Evolutionary conservation across 78 protist species (phyloP).

Genomic region (Guillardia theta): DNA sequence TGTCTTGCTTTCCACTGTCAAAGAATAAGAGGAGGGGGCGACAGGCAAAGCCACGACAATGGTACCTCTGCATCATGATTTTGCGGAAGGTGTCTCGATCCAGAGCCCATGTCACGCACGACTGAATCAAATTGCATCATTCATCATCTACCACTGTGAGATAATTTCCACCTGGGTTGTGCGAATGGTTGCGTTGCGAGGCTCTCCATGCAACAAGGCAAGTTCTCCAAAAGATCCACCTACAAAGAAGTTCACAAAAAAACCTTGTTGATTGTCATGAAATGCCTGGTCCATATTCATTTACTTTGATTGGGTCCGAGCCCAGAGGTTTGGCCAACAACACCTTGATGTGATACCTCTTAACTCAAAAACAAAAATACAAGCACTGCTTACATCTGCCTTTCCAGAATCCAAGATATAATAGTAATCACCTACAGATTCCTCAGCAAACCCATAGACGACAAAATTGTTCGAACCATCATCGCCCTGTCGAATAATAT

Average conservation of each 20-base stretch:
- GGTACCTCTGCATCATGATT: not conserved
- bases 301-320: not conserved
- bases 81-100: slow-evolving; percentile 25
- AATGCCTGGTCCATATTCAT: not conserved
- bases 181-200: not conserved
- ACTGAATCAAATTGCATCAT: too few relatives aligned
- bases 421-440: slow-evolving; percentile 21
- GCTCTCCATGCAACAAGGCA: slow-evolving; percentile 29
- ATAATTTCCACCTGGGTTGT: not conserved
- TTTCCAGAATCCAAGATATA: not conserved
- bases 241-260: too few relatives aligned
- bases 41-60: too few relatives aligned
- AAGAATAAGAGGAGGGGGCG: too few relatives aligned
- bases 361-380: too few relatives aligned
- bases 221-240: slow-evolving; percentile 29
- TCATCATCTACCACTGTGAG: too few relatives aligned
- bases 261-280: too few relatives aligned
- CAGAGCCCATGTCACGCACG: not conserved
- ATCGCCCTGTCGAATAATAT: not conserved
- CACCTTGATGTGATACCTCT: not conserved
- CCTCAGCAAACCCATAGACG: too few relatives aligned
- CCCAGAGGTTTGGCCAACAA: not conserved
- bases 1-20: not conserved
- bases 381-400: slow-evolving; percentile 28
- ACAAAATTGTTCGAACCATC: too few relatives aligned